A percentile compares a stretch with the other conserved stretches of the same genome.
Conservation (phyloP, 345 rosid species). For the Arabidopsis thaliana region DNA sequence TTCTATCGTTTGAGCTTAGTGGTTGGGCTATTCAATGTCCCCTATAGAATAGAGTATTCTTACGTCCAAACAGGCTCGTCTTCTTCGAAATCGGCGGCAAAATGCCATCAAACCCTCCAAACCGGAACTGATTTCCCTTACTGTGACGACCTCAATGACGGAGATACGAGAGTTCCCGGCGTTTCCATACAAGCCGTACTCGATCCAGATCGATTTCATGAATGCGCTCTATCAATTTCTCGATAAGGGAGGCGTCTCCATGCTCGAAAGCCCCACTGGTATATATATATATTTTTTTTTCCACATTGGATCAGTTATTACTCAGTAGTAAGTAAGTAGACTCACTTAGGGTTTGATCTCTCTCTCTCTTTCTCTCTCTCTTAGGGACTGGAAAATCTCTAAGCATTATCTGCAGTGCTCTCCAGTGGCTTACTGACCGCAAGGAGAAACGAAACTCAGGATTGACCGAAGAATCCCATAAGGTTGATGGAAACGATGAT, state of each 20-base stretch:
- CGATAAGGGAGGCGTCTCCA: slow-evolving; percentile 87
- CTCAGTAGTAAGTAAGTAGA: too few relatives aligned
- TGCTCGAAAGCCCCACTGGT: slow-evolving; percentile 99
- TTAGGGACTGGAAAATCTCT: slow-evolving; percentile 94
- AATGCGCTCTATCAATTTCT: slow-evolving; percentile 73
- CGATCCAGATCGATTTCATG: slow-evolving; percentile 89
- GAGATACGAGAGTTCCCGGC: slow-evolving; percentile 55
- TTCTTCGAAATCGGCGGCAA: slow-evolving; percentile 37
- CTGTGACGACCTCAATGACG: background rate
- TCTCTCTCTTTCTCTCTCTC: slow-evolving; percentile 34
- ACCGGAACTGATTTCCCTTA: too few relatives aligned
- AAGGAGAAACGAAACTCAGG: slow-evolving; percentile 51
- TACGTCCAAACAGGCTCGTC: slow-evolving; percentile 27
- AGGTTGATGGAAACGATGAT: slow-evolving; percentile 19
- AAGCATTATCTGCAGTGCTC: slow-evolving; percentile 81
- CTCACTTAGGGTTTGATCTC: background rate
- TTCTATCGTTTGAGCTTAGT: too few relatives aligned
- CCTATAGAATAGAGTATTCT: background rate
- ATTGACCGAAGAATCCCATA: slow-evolving; percentile 27
- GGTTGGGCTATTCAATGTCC: background rate
- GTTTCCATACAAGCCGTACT: slow-evolving; percentile 81
- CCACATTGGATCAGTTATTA: background rate
- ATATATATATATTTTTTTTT: background rate
- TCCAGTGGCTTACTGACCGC: slow-evolving; percentile 82
- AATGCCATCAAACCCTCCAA: slow-evolving; percentile 12